Evolutionary conservation across 192 early-diverging fungal genomes (phyloP).

Genomic region (Podila horticola): DNA sequence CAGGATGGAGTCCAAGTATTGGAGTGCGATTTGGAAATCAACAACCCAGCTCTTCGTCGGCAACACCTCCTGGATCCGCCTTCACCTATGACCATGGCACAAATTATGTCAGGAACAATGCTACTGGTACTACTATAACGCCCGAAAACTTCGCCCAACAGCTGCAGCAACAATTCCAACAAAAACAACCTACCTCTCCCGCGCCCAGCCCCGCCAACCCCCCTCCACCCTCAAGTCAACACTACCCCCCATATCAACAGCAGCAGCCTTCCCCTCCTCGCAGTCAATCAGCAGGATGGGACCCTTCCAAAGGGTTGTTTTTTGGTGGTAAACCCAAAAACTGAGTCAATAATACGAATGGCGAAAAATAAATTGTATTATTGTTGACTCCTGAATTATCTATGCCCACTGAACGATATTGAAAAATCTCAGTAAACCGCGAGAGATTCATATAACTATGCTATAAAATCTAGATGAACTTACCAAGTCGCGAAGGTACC

Average conservation of each 20-base stretch:
- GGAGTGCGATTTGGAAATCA: conserved; percentile 25
- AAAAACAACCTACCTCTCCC: conserved; percentile 18
- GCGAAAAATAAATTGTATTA: neutral
- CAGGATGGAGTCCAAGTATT: conserved; percentile 31
- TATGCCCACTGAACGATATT: neutral
- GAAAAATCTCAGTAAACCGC: neutral
- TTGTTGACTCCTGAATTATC: no score
- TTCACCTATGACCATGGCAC: conserved; percentile 5
- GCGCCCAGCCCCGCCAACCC: neutral
- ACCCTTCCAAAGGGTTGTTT: conserved; percentile 33
- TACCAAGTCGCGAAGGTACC: conserved; percentile 75
- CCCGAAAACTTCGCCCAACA: conserved; percentile 31
- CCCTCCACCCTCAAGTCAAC: conserved; percentile 3
- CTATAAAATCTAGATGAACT: neutral
- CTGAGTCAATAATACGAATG: neutral
- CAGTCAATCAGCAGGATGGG: conserved; percentile 18
- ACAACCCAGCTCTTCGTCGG: neutral
- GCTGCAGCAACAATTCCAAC: conserved; percentile 31
- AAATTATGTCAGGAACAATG: neutral
- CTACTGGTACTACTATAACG: neutral
- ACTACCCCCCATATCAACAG: neutral
- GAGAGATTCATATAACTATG: neutral
- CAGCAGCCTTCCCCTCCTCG: neutral
- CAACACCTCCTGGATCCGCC: neutral
- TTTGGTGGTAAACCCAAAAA: conserved; percentile 45